Percentiles rank a stretch among this genome's conserved stretches.
These are phyloP conservation scores for Hydnomerulius pinastri DNA, from an alignment of 768 basidiomycete genomes.

Conservation along the genomic window DNA sequence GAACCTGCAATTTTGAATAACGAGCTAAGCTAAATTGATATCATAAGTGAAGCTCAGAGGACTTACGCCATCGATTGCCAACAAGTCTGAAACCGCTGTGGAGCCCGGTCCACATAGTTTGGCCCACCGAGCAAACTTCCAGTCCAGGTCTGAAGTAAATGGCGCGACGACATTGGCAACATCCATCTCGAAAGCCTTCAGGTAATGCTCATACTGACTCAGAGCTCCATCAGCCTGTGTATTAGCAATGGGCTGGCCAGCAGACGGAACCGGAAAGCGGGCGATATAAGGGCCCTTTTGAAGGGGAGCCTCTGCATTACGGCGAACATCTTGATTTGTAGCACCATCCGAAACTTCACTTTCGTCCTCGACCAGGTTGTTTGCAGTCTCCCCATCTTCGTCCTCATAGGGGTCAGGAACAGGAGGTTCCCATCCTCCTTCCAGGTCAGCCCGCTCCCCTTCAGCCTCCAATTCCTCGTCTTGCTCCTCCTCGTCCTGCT, in stretches of 20 bases:
- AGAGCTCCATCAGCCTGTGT: background rate
- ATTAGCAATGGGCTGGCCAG: background rate
- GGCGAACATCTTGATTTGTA: background rate
- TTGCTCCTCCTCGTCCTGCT: too few relatives aligned
- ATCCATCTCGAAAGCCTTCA: background rate
- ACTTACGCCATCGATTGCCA: slow-evolving; percentile 42
- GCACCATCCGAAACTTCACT: background rate
- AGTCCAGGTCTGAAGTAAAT: slow-evolving; percentile 38
- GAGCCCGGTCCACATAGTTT: slow-evolving; percentile 38
- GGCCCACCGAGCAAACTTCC: slow-evolving; percentile 44
- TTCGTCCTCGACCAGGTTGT: background rate
- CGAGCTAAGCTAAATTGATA: too few relatives aligned
- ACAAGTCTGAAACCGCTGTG: slow-evolving; percentile 38
- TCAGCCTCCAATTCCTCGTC: background rate
- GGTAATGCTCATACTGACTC: background rate
- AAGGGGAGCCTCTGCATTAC: background rate
- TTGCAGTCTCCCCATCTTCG: background rate
- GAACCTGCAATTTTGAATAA: slow-evolving; percentile 19
- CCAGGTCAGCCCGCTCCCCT: background rate
- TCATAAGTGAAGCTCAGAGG: too few relatives aligned
- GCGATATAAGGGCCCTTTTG: background rate
- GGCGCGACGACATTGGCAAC: slow-evolving; percentile 26
- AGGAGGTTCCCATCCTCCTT: background rate
- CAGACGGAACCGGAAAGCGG: background rate
- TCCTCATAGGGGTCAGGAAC: background rate